A percentile compares a stretch with the other conserved stretches of the same genome.
Evolutionary conservation across 2,329 filamentous ascomycete genomes (phyloP).

Genomic region (Nemania diffusa): DNA sequence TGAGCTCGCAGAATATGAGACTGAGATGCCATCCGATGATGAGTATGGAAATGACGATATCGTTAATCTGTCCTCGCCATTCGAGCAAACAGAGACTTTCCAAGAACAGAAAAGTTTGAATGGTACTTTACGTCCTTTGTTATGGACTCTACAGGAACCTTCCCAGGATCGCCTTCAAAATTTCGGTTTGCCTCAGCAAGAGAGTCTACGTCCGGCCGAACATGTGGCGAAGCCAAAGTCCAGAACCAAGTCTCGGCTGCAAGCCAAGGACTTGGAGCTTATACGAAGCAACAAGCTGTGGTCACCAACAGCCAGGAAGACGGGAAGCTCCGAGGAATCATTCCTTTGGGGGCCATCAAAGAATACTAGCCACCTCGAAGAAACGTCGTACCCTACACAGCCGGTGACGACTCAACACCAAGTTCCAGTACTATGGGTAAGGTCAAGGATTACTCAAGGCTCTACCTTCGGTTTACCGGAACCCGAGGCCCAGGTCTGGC

Average conservation of each 20-base stretch:
- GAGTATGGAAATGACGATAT: conserved; percentile 40
- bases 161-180: conserved; percentile 8
- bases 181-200: conserved; percentile 51
- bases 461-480: conserved; percentile 20
- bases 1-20: conserved; percentile 49
- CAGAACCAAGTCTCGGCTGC: conserved; percentile 46
- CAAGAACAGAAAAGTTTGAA: conserved; percentile 33
- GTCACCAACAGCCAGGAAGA: conserved; percentile 33
- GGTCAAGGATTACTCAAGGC: neutral
- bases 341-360: conserved; percentile 22
- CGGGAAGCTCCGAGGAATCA: neutral
- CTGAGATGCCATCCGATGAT: conserved; percentile 47
- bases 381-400: neutral
- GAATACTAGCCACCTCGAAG: neutral
- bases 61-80: conserved; percentile 39
- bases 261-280: conserved; percentile 43
- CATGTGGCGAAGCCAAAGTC: conserved; percentile 47
- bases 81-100: conserved; percentile 44
- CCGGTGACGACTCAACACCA: neutral
- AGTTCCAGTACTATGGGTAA: conserved; percentile 14
- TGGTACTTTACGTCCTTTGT: conserved; percentile 2
- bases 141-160: conserved; percentile 40
- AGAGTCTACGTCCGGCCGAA: conserved; percentile 51
- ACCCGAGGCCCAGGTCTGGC: conserved; percentile 20
- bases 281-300: conserved; percentile 55